Evolutionary conservation across 208 protist species (phyloP), one percentile per base, ranked within the genome.

Genomic region (Herpetomonas samuelpessoai): DNA sequence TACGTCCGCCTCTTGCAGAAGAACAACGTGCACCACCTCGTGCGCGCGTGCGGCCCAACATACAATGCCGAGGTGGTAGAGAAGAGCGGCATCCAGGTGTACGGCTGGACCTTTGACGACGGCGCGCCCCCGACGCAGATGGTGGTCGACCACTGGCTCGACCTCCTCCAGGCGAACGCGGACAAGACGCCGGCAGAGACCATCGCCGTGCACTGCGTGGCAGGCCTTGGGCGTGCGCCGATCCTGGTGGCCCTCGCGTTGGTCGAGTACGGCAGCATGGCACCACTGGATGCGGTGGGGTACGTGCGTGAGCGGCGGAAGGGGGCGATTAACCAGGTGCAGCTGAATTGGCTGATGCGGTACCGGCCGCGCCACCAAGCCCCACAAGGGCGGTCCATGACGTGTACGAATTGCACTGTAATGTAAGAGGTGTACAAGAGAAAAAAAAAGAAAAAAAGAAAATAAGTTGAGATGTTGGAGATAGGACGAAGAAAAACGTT

Each of bases 141-240:
- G 2, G 67, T 91, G 9, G 63, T 88, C 31, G 51, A 57, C 26
- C 51, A 57, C 27, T 88, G 80, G 81, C 57, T 86, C 10, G 47
- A 78, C 22, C 48, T 91, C 22, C 60, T 86, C 9, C 69, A 87
- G 41, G 30, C 58, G 47, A 67, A 78, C 49, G 10, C 25, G 47
- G 31, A 41, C 19, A 70, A 54, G n/a, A 19, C 38, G 0, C 53
- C 66, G 4, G 57, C 71, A 1, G 21, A 48, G 9, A 73, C 72
- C 0, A 76, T 92, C 49, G 81, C 66, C 12, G 76, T 89, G 50
- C 85, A 92, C 55, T 92, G 85, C 57, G 76, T 89, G 4, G 85
- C 85, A 19, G 85, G 85, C 12, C 67, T 92, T 1, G 85, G 81
- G 10, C 29, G 85, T 12, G 85, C 81, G 10, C 85, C 81, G 25